A percentile compares a stretch with the other conserved stretches of the same genome.
Conservation (phyloP, 805 yeast species). For the Wickerhamomyces rabaulensis region DNA sequence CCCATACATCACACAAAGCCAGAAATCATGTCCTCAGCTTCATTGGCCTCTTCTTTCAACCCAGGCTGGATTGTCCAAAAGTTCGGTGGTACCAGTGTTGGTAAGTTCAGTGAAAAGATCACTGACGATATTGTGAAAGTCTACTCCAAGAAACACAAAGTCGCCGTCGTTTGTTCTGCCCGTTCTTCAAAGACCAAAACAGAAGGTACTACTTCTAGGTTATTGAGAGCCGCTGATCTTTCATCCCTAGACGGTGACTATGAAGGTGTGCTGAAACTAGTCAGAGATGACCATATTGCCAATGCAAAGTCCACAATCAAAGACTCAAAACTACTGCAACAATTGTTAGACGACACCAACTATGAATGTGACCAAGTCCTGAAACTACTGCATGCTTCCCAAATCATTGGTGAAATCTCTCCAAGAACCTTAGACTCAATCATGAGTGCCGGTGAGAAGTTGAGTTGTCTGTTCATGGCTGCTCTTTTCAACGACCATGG, state of each 20-base stretch:
- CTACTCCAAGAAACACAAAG: constrained; percentile 54
- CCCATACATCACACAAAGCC: too few relatives aligned
- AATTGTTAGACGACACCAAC: constrained; percentile 54
- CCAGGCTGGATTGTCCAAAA: constrained; percentile 79
- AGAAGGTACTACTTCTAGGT: constrained; percentile 92
- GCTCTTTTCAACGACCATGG: constrained; percentile 80
- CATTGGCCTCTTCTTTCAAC: constrained; percentile 12
- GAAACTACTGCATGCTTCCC: constrained; percentile 78
- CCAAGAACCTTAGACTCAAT: constrained; percentile 84
- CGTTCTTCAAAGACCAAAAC: constrained; percentile 86
- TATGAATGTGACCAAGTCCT: constrained; percentile 63
- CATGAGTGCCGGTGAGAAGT: constrained; percentile 91
- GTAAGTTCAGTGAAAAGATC: constrained; percentile 84
- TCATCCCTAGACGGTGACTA: constrained; percentile 62
- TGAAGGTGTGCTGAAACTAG: constrained; percentile 51
- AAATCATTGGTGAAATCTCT: constrained; percentile 86
- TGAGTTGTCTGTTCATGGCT: constrained; percentile 86
- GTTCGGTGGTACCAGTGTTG: constrained; percentile 96
- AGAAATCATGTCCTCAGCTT: constrained; percentile 15
- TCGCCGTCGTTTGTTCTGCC: constrained; percentile 95
- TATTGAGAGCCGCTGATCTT: constrained; percentile 77
- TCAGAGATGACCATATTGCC: constrained; percentile 70
- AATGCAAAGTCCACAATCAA: constrained; percentile 60
- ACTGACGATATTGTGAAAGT: constrained; percentile 77
- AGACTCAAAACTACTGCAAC: constrained; percentile 37